Base-by-base conservation (phyloP, 768 basidiomycete species). In the Podaxis sp. region DNA sequence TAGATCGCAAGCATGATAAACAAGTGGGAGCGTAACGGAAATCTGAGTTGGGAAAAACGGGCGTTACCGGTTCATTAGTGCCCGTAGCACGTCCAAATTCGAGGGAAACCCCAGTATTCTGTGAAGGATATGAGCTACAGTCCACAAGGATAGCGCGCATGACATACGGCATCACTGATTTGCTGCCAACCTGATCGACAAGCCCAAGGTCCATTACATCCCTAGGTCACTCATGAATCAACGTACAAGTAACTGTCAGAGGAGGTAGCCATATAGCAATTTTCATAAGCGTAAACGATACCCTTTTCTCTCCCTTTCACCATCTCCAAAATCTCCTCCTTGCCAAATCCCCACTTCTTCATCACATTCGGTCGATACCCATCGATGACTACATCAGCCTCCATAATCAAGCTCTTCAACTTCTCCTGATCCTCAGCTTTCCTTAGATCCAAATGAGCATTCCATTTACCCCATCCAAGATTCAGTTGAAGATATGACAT, bases 301-400 rank as follows among this genome's bases (percentile, higher is more conserved):
- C 70, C 70, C 7, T 57, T 53, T 23, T 61, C 61, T n/a, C 66
- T 66, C 25, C 61, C 64, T 27, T 66, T 63, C 46, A 70, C 63
- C 50, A 70, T 38, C 2, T 61, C 63, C 37, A 72, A 44, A 40
- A 72, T 65, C 37, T 66, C 71, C 7, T 73, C 70, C 58, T 67
- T 67, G 1, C 71, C 71, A 50, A 73, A 73, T 21, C 72, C 72
- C 55, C 65, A 69, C 37, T 69, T 69, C 58, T 66, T 60, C 64
- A 73, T 64, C 7, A 67, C 68, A 18, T 66, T 64, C 32, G 72
- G 72, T 1, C 72, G 65, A 54, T 73, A 71, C 28, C 72, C 72
- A 59, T 71, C 67, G 21, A 73, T 60, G 3, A 73, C 66, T 1
- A 73, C 68, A 57, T 73, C 70, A 13, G 61, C 62, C 36, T 71